Percentiles rank a stretch among this genome's conserved stretches.
phyloP scores from a whole-genome alignment of 345 rosid genomes.

The Eucalyptus albens region DNA sequence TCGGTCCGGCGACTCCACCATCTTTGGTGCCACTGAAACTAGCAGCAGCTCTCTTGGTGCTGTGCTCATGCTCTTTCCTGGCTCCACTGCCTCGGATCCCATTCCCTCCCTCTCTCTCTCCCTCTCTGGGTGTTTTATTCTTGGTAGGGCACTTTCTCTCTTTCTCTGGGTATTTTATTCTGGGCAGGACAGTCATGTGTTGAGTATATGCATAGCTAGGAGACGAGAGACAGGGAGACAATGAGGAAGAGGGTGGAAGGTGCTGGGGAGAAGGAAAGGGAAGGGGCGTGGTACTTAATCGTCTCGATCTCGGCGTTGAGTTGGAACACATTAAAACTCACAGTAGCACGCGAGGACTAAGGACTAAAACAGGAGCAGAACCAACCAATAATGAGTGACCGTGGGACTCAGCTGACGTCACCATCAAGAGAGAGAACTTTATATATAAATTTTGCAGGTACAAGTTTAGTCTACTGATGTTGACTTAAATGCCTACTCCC shows the following conservation, averaged over 20 bases:
- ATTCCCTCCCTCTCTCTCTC: not conserved
- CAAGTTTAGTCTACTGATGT: not conserved
- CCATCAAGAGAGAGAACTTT: not conserved
- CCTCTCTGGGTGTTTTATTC: not conserved
- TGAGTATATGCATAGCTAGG: not conserved
- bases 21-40: not conserved
- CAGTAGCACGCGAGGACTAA: not conserved
- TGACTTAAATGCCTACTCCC: not conserved
- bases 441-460: not conserved
- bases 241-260: not conserved
- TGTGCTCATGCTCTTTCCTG: not conserved
- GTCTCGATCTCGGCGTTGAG: not conserved
- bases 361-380: not conserved
- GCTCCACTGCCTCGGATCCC: not conserved
- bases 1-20: constrained; percentile 34
- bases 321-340: not conserved
- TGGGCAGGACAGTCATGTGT: not conserved
- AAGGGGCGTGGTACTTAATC: not conserved
- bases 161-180: not conserved
- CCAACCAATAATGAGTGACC: not conserved
- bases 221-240: not conserved
- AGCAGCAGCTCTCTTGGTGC: not conserved
- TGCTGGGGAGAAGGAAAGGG: not conserved
- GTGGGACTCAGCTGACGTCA: not conserved
- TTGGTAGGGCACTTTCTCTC: not conserved